Conservation (phyloP, 495 filamentous ascomycete species). For the Podospora pseudoanserina region DNA sequence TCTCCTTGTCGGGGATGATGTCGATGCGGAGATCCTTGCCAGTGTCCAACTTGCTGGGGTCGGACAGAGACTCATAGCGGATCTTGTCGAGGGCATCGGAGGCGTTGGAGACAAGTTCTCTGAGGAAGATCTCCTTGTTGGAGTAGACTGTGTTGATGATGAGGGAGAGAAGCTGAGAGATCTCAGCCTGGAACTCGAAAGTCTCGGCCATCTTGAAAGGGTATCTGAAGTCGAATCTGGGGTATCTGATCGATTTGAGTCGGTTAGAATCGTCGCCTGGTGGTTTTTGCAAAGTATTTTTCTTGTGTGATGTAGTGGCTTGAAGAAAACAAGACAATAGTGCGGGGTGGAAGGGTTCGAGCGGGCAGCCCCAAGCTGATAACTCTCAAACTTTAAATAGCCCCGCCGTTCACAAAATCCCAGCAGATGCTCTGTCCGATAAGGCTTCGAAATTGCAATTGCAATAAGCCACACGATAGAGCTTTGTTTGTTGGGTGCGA, state of each 20-base stretch:
- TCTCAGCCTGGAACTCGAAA: constrained; percentile 99
- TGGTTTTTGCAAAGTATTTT: background rate
- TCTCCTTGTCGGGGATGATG: constrained; percentile 94
- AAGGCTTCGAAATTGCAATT: background rate
- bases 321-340: background rate
- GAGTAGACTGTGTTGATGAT: constrained; percentile 99
- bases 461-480: background rate
- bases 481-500: constrained; percentile 1
- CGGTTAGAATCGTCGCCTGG: constrained; percentile 12
- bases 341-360: constrained; percentile 7
- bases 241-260: constrained; percentile 22
- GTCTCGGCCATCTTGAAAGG: constrained; percentile 77
- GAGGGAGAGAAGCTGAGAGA: constrained; percentile 97
- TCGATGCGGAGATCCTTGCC: constrained; percentile 97
- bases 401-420: background rate
- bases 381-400: background rate
- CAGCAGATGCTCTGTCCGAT: background rate
- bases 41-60: constrained; percentile 92
- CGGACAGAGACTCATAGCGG: constrained; percentile 94
- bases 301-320: background rate
- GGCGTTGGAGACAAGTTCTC: constrained; percentile 95
- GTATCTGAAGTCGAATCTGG: constrained; percentile 24
- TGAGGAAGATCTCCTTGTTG: constrained; percentile 99
- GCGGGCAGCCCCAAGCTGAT: background rate
- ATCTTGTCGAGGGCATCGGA: constrained; percentile 99